phyloP scores from a whole-genome alignment of 768 basidiomycete species.

The Mrakia gelida region DNA sequence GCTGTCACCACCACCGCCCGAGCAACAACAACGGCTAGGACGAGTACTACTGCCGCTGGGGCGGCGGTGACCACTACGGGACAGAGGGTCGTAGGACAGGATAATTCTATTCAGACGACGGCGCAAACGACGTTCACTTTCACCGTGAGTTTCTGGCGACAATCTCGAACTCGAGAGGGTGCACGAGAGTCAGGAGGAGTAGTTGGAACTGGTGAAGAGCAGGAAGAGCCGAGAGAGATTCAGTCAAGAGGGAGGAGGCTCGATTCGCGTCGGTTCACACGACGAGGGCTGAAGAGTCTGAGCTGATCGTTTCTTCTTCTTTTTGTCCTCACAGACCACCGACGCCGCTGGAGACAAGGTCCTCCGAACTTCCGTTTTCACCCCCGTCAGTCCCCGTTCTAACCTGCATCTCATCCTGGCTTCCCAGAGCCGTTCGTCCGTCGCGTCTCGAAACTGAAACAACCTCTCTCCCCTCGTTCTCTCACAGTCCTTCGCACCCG shows the following conservation, averaged over 20 bases:
- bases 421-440: no score
- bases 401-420: neutral
- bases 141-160: neutral
- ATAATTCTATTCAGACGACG: neutral
- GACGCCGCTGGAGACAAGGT: conserved; percentile 22
- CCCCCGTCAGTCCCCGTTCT: conserved; percentile 8
- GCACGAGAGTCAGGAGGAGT: no score
- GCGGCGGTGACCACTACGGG: neutral
- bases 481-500: conserved; percentile 25
- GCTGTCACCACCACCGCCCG: neutral
- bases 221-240: no score
- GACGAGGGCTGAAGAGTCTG: neutral
- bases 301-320: neutral
- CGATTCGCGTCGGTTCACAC: neutral
- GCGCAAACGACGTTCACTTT: neutral
- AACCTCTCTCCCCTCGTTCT: neutral
- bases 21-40: neutral
- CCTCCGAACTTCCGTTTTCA: conserved; percentile 20
- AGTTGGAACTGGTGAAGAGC: no score
- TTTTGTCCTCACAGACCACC: conserved; percentile 10
- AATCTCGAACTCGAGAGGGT: no score
- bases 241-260: neutral
- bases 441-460: neutral
- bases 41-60: neutral
- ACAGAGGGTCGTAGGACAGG: conserved; percentile 2